Percentiles rank a stretch among this genome's conserved stretches.
These are phyloP conservation scores for Fusarium sp. DNA, from an alignment of 2,329 filamentous ascomycete genomes.

Conservation along the genomic window DNA sequence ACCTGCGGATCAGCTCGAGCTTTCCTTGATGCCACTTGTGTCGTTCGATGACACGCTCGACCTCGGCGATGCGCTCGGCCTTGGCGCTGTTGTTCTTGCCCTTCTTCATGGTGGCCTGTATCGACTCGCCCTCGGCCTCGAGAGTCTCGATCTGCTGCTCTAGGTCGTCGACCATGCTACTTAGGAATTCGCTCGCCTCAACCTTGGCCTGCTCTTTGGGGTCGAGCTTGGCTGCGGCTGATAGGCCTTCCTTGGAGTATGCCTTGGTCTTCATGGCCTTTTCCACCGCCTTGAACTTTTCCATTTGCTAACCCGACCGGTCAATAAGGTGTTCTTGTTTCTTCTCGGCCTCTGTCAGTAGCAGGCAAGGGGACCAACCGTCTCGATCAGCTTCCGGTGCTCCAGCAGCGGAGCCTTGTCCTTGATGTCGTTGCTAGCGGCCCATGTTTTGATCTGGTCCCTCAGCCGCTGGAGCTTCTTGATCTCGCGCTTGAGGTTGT, in stretches of 20 bases:
- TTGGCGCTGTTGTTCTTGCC: slow-evolving; percentile 88
- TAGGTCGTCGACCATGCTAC: slow-evolving; percentile 88
- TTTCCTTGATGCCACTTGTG: slow-evolving; percentile 98
- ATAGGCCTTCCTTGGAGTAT: slow-evolving; percentile 97
- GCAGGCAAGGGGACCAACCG: slow-evolving; percentile 68
- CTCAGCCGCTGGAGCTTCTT: slow-evolving; percentile 98
- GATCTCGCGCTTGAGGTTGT: slow-evolving; percentile 98
- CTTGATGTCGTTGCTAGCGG: slow-evolving; percentile 98
- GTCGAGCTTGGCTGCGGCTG: slow-evolving; percentile 90
- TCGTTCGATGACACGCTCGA: slow-evolving; percentile 85
- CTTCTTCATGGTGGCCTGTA: slow-evolving; percentile 94
- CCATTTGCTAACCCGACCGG: slow-evolving; percentile 81
- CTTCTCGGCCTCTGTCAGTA: slow-evolving; percentile 12
- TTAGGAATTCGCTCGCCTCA: slow-evolving; percentile 88
- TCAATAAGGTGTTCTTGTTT: slow-evolving; percentile 28
- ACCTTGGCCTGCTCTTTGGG: slow-evolving; percentile 97
- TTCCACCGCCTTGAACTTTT: slow-evolving; percentile 99
- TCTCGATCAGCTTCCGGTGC: slow-evolving; percentile 96
- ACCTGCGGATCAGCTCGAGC: slow-evolving; percentile 88
- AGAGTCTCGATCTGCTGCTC: slow-evolving; percentile 93
- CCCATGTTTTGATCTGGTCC: slow-evolving; percentile 99
- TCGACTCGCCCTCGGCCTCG: slow-evolving; percentile 87
- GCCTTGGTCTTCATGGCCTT: slow-evolving; percentile 99
- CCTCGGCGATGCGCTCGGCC: slow-evolving; percentile 87
- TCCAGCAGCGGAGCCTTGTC: slow-evolving; percentile 97